A percentile compares a stretch with the other conserved stretches of the same genome.
phyloP scores from a whole-genome alignment of 148 eudicot species.

The Chenopodium suecicum region DNA sequence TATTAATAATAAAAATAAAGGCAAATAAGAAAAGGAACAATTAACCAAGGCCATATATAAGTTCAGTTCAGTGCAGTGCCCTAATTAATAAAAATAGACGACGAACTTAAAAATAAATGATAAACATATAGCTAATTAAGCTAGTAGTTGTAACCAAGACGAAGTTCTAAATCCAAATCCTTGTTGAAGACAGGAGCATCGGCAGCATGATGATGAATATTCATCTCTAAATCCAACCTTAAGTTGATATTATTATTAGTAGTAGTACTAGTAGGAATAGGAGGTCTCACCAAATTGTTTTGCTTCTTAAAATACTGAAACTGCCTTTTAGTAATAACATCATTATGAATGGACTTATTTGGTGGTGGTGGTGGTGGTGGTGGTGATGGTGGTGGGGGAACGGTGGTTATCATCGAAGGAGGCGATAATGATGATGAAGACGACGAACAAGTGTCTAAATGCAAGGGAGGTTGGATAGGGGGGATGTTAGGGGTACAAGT shows the following conservation, averaged over 20 bases:
- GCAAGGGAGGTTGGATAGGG: background rate
- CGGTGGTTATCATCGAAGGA: too few relatives aligned
- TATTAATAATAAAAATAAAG: too few relatives aligned
- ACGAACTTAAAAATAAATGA: background rate
- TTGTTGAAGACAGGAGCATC: slow-evolving; percentile 23
- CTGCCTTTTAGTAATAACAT: slow-evolving; percentile 7
- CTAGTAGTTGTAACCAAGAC: slow-evolving; percentile 48
- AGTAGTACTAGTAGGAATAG: background rate
- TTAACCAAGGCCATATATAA: too few relatives aligned
- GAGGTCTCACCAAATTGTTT: slow-evolving; percentile 1
- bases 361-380: background rate
- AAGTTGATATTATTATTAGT: too few relatives aligned
- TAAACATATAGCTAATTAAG: background rate
- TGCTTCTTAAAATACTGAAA: slow-evolving; percentile 25
- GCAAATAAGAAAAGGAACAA: too few relatives aligned
- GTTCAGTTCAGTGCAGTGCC: too few relatives aligned
- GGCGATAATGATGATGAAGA: slow-evolving; percentile 1
- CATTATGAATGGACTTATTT: background rate
- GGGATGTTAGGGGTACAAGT: background rate
- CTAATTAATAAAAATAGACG: background rate
- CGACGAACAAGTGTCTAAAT: slow-evolving; percentile 2
- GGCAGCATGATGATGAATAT: slow-evolving; percentile 22
- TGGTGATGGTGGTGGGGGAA: background rate
- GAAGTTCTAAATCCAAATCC: slow-evolving; percentile 80
- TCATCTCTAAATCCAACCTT: slow-evolving; percentile 58